phyloP scores from a whole-genome alignment of 2,329 filamentous ascomycete species.

The Lecanosticta acicola region DNA sequence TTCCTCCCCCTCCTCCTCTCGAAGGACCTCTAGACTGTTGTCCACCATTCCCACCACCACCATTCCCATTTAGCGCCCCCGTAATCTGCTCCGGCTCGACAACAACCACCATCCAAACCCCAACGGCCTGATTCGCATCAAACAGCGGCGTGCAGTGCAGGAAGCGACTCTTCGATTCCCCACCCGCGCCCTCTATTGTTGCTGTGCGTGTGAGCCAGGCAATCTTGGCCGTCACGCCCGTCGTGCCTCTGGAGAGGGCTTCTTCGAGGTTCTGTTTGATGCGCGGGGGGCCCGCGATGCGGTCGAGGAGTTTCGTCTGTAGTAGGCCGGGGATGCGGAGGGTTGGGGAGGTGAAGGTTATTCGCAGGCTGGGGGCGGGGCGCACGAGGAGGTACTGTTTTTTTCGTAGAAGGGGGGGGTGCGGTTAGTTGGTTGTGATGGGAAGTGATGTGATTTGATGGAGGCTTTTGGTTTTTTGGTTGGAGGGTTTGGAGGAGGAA shows the following conservation, averaged over 20 bases:
- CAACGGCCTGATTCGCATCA: slow-evolving; percentile 39
- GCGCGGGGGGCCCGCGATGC: slow-evolving; percentile 37
- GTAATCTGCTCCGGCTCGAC: slow-evolving; percentile 37
- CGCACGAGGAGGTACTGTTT: slow-evolving; percentile 62
- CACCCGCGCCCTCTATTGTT: too few species aligned
- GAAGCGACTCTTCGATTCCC: slow-evolving; percentile 34
- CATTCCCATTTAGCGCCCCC: slow-evolving; percentile 23
- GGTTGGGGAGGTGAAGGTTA: slow-evolving; percentile 64
- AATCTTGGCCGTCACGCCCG: slow-evolving; percentile 36
- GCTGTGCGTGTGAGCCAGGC: slow-evolving; percentile 3
- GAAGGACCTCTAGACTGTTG: too few species aligned
- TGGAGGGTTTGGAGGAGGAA: too few species aligned
- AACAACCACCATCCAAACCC: slow-evolving; percentile 46
- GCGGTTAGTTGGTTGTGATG: background rate
- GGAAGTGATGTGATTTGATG: background rate
- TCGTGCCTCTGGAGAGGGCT: slow-evolving; percentile 34
- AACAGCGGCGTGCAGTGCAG: slow-evolving; percentile 43
- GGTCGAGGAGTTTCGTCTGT: slow-evolving; percentile 40
- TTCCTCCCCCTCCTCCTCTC: too few species aligned
- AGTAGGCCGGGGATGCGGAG: slow-evolving; percentile 63
- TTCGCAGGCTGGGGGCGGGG: slow-evolving; percentile 59
- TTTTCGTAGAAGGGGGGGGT: too few species aligned
- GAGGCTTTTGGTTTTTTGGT: slow-evolving; percentile 11
- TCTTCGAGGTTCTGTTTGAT: slow-evolving; percentile 37
- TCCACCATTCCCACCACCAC: too few species aligned